Evolutionary conservation across 2,329 filamentous ascomycete species (phyloP), one percentile per base, ranked within the genome.

Genomic region (Madurella mycetomatis): DNA sequence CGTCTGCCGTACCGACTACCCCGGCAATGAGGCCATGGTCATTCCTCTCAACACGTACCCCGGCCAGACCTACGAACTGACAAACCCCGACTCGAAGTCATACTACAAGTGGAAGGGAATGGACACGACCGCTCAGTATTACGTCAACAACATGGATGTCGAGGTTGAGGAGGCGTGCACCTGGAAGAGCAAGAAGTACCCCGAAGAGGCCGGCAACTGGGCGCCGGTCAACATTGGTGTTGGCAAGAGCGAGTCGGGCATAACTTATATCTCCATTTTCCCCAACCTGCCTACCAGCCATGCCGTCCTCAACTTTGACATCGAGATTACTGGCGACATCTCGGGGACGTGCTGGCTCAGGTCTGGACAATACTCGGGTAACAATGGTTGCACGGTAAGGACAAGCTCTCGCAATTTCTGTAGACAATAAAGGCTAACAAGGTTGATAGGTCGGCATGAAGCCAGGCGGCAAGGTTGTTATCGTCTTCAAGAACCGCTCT

Each of bases 1-100:
- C 43, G 81, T 95, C 63, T 99, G 94, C 83, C 90, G 90, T 71
- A 97, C 94, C 61, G 91, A 96, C 71, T 99, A 99, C 74, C 94
- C 94, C 58, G 92, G 91, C 67, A 91, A 85, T 55, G 94, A 99
- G 76, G 79, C 79, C 64, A 92, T 96, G 84, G 89, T 88, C 51
- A 81, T 97, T 55, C 89, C 92, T 44, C 75, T 92, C 45, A 73
- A 83, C 54, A 78, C 86, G 42, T 61, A 71, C 5, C 73, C 87
- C 49, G 88, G 88, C 55, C 65, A 73, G 47, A 79, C 73, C 25
- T 74, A 83, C 57, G 72, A 77, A 37, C 74, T 99, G 61, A 90
- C 88, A 68, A 92, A 90, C 77, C 88, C 92, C 45, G 74, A 87
- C 61, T 83, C 85, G 56, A 68, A 70, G 47, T 78, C 75, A 48